Percentiles rank a stretch among this genome's conserved stretches.
Evolutionary conservation across 2,329 filamentous ascomycete species (phyloP).

Genomic region (Nectriaceae sp.): DNA sequence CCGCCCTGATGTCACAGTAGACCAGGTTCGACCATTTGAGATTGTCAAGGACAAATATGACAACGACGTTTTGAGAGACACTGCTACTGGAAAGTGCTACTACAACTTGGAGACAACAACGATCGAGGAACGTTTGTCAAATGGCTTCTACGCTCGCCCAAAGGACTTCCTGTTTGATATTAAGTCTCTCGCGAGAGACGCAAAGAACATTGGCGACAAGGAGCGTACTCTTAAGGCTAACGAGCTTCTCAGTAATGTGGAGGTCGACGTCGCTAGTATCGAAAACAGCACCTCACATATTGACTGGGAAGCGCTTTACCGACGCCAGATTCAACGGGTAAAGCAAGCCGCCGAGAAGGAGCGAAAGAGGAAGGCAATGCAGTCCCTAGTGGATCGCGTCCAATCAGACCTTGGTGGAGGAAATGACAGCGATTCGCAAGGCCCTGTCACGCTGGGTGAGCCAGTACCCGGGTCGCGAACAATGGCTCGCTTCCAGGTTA

Average conservation of each 20-base stretch:
- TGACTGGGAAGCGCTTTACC: slow-evolving; percentile 82
- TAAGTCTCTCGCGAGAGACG: slow-evolving; percentile 80
- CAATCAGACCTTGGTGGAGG: slow-evolving; percentile 52
- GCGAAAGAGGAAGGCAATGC: slow-evolving; percentile 63
- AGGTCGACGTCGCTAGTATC: slow-evolving; percentile 84
- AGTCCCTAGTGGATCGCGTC: slow-evolving; percentile 52
- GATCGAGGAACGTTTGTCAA: slow-evolving; percentile 94
- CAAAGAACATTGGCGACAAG: slow-evolving; percentile 78
- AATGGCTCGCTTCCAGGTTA: slow-evolving; percentile 56
- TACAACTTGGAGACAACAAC: slow-evolving; percentile 93
- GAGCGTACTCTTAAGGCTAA: slow-evolving; percentile 85
- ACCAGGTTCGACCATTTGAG: slow-evolving; percentile 72
- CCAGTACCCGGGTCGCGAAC: slow-evolving; percentile 57
- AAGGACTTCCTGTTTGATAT: slow-evolving; percentile 90
- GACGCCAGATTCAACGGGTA: slow-evolving; percentile 68
- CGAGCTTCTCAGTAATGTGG: slow-evolving; percentile 88
- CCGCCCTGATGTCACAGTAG: slow-evolving; percentile 54
- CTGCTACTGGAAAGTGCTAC: slow-evolving; percentile 78
- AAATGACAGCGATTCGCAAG: slow-evolving; percentile 56
- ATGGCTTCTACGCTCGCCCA: slow-evolving; percentile 91
- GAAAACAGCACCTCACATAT: slow-evolving; percentile 66
- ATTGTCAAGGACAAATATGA: slow-evolving; percentile 79
- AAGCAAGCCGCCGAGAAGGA: slow-evolving; percentile 61
- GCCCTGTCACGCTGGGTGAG: slow-evolving; percentile 64
- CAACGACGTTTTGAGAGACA: slow-evolving; percentile 74